Percentiles rank a stretch among this genome's conserved stretches.
Conservation (phyloP, 306 rosid genomes). For the Parietaria judaica region DNA sequence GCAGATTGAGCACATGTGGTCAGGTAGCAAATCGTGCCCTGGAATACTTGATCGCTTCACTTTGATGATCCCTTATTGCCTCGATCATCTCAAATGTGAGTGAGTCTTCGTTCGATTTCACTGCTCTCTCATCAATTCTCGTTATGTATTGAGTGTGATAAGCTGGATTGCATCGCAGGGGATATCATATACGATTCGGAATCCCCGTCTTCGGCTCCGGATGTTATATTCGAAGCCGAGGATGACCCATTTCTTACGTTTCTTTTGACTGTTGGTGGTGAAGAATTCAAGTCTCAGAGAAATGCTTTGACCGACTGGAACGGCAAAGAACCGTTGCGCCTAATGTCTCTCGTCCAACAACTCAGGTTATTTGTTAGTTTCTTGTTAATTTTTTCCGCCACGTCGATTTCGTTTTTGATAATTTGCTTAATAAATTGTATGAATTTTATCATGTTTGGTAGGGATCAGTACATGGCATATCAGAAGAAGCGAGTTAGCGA, state of each 20-base stretch:
- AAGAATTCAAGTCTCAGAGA: constrained; percentile 17
- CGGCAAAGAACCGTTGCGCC: constrained; percentile 59
- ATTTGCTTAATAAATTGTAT: neutral
- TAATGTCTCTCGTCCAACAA: constrained; percentile 53
- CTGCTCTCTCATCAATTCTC: neutral
- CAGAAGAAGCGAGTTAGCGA: constrained; percentile 59
- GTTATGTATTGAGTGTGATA: neutral
- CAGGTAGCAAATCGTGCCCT: constrained; percentile 52
- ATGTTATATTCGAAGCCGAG: constrained; percentile 70
- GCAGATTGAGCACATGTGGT: constrained; percentile 88
- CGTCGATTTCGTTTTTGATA: neutral
- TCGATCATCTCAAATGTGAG: constrained; percentile 76
- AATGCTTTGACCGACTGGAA: constrained; percentile 57
- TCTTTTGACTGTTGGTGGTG: constrained; percentile 32
- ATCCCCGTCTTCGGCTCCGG: constrained; percentile 63
- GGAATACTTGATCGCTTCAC: constrained; percentile 70
- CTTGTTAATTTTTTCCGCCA: neutral
- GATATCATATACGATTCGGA: constrained; percentile 54
- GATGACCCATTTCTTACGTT: constrained; percentile 67
- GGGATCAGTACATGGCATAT: constrained; percentile 65
- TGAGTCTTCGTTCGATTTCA: constrained; percentile 3
- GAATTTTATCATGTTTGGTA: constrained; percentile 16
- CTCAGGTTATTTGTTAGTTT: constrained; percentile 39
- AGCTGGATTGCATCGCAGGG: constrained; percentile 45
- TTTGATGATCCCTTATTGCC: constrained; percentile 69